Percentiles rank a stretch among this genome's conserved stretches.
Evolutionary conservation across 176 grass and related monocot species (phyloP).

Genomic region (Triticum turgidum): DNA sequence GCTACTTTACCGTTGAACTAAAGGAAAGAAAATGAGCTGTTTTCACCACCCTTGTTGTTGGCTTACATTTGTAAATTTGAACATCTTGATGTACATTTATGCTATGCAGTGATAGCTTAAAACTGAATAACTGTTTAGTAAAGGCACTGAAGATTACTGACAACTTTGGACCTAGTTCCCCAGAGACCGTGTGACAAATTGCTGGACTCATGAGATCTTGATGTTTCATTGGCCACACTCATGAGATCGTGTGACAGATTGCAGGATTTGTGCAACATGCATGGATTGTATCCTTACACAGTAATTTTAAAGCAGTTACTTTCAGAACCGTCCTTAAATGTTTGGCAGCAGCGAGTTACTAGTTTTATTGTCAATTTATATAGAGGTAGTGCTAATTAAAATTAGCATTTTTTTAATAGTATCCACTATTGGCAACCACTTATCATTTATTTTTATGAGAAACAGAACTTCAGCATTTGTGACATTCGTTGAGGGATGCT

Average conservation of each 20-base stretch:
- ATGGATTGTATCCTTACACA: background rate
- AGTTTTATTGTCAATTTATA: background rate
- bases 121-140: background rate
- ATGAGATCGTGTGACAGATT: background rate
- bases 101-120: background rate
- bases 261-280: background rate
- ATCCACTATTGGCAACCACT: background rate
- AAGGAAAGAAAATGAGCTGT: background rate
- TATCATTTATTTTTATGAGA: background rate
- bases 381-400: background rate
- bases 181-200: too few relatives aligned
- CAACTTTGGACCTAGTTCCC: background rate
- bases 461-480: background rate
- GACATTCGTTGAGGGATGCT: background rate
- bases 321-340: background rate
- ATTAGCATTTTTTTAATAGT: background rate
- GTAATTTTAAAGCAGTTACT: background rate
- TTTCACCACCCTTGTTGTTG: too few relatives aligned
- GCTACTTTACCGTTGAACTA: background rate
- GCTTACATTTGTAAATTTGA: background rate
- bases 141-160: background rate
- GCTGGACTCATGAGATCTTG: too few relatives aligned
- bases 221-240: background rate
- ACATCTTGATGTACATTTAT: background rate
- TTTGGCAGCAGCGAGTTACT: background rate